phyloP scores from a whole-genome alignment of 164 flowering plant genomes.

The Liquidambar formosana region DNA sequence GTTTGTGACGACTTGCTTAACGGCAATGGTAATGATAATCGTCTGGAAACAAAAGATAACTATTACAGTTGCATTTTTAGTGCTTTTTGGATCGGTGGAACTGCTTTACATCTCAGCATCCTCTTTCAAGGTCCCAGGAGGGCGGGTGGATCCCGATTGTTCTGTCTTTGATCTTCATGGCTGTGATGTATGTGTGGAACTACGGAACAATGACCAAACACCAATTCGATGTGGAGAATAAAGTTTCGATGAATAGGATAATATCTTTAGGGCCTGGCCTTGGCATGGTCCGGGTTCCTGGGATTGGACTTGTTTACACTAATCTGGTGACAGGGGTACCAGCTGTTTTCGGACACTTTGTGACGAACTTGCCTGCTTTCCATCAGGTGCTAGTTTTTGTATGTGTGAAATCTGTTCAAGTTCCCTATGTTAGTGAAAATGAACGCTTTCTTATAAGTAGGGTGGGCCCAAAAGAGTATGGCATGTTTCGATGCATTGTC shows the following conservation, averaged over 20 bases:
- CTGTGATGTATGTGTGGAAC: slow-evolving; percentile 62
- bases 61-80: slow-evolving; percentile 33
- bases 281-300: slow-evolving; percentile 73
- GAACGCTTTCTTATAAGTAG: slow-evolving; percentile 53
- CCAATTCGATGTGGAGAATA: slow-evolving; percentile 61
- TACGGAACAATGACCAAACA: slow-evolving; percentile 62
- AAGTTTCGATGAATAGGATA: slow-evolving; percentile 62
- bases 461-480: slow-evolving; percentile 58
- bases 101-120: slow-evolving; percentile 61
- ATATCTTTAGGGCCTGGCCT: slow-evolving; percentile 59
- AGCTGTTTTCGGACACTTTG: slow-evolving; percentile 63
- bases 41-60: slow-evolving; percentile 54
- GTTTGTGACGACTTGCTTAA: slow-evolving; percentile 76
- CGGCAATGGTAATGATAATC: slow-evolving; percentile 51
- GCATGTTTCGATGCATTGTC: slow-evolving; percentile 67
- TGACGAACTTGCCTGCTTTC: slow-evolving; percentile 72
- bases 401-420: slow-evolving; percentile 60
- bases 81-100: slow-evolving; percentile 63
- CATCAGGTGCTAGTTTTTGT: slow-evolving; percentile 70
- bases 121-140: slow-evolving; percentile 52
- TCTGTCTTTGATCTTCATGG: slow-evolving; percentile 51
- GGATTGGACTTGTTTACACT: slow-evolving; percentile 63
- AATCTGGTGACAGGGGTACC: slow-evolving; percentile 65
- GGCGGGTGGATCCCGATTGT: slow-evolving; percentile 76
- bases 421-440: slow-evolving; percentile 44